Conservation (phyloP, 2,329 filamentous ascomycete species). For the Cladosporium sphaerospermum region DNA sequence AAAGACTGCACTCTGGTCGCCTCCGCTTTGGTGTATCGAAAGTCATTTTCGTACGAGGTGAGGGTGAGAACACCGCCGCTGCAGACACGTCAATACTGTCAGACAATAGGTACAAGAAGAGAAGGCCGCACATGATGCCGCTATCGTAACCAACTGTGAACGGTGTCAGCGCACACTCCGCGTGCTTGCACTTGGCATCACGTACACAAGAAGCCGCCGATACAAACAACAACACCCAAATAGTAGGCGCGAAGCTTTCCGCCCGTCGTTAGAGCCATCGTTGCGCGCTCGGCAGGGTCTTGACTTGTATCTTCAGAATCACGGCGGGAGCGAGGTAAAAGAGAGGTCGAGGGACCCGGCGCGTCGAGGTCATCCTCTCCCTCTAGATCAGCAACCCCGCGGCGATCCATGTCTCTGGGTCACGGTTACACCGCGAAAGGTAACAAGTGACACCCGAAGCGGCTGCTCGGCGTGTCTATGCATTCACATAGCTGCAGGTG, state of each 20-base stretch:
- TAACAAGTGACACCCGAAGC: no score
- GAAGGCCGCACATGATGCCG: conserved; percentile 32
- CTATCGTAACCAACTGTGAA: conserved; percentile 37
- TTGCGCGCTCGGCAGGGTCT: not conserved
- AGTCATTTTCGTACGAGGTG: conserved; percentile 20
- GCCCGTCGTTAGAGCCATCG: not conserved
- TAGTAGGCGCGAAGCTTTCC: conserved; percentile 46
- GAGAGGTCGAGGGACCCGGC: not conserved
- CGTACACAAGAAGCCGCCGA: conserved; percentile 43
- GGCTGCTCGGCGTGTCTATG: no score
- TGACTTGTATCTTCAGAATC: not conserved
- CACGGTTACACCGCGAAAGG: no score
- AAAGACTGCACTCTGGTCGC: conserved; percentile 40
- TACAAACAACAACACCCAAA: conserved; percentile 47
- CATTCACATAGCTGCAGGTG: no score
- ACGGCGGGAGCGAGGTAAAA: not conserved
- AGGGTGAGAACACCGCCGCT: conserved; percentile 27
- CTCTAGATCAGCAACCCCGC: not conserved
- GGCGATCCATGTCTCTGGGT: not conserved
- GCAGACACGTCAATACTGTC: conserved; percentile 33
- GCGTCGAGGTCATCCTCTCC: not conserved
- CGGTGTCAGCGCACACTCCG: not conserved
- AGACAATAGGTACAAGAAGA: not conserved
- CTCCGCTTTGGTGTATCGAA: conserved; percentile 25
- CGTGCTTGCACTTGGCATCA: not conserved